A percentile compares a stretch with the other conserved stretches of the same genome.
Conservation (phyloP, 768 basidiomycete genomes). For the Ramaria sp. region DNA sequence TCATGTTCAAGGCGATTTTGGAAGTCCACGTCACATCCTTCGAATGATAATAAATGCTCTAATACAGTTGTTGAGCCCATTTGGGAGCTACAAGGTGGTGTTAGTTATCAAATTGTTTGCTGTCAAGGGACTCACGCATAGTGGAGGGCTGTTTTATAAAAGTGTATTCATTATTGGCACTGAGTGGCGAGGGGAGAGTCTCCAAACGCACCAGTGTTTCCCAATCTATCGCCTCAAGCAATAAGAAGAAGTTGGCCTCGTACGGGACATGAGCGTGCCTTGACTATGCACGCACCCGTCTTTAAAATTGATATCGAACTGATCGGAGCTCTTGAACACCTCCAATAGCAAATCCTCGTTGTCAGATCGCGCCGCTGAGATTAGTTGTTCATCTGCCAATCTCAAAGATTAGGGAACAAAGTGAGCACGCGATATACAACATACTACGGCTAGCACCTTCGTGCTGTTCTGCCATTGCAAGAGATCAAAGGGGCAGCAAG, state of each 20-base stretch:
- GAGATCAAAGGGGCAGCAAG: not conserved
- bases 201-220: conserved; percentile 60
- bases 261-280: conserved; percentile 4
- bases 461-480: not conserved
- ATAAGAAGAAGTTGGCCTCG: conserved; percentile 1
- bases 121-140: conserved; percentile 43
- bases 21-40: conserved; percentile 75
- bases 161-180: not conserved
- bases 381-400: conserved; percentile 54
- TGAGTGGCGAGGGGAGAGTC: not conserved
- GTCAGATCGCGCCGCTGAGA: conserved; percentile 65
- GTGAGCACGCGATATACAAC: not conserved
- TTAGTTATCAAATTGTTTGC: not conserved
- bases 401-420: not conserved
- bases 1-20: conserved; percentile 57
- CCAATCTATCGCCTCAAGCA: conserved; percentile 29
- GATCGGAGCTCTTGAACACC: conserved; percentile 39
- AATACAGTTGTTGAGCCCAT: conserved; percentile 52
- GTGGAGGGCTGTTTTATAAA: conserved; percentile 42
- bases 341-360: conserved; percentile 58
- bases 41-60: conserved; percentile 62
- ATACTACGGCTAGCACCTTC: conserved; percentile 11
- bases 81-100: conserved; percentile 28
- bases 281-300: conserved; percentile 51
- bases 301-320: conserved; percentile 62